Evolutionary conservation across 2,329 filamentous ascomycete genomes (phyloP).

Genomic region (Amesomyces nigricolor): DNA sequence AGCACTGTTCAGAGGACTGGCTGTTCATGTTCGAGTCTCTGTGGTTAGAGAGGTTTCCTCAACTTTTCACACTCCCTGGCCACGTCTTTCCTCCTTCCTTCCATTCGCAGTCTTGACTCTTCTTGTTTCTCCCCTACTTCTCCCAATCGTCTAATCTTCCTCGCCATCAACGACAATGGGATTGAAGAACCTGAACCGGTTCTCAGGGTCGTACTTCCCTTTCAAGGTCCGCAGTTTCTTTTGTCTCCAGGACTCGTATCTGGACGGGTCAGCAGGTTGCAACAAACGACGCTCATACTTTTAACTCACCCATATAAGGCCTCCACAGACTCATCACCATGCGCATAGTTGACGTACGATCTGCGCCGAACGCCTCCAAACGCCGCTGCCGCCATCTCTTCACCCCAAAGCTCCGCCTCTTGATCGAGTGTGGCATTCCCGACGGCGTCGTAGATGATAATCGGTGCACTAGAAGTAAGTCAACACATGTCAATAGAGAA

Average conservation of each 20-base stretch:
- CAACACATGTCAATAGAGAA: too few relatives aligned
- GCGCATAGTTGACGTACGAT: constrained; percentile 17
- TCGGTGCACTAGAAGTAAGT: background rate
- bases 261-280: background rate
- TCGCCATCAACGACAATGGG: constrained; percentile 8
- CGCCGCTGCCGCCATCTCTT: constrained; percentile 8
- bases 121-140: too few relatives aligned
- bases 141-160: background rate
- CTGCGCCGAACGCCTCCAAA: constrained; percentile 2
- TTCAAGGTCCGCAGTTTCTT: constrained; percentile 12
- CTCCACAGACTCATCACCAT: constrained; percentile 11
- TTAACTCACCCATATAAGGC: constrained; percentile 15
- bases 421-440: constrained; percentile 14
- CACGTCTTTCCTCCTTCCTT: background rate
- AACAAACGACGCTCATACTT: background rate
- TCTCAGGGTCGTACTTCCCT: constrained; percentile 13
- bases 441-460: background rate
- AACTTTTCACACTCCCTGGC: background rate
- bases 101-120: too few relatives aligned
- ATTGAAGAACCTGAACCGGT: constrained; percentile 15
- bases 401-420: constrained; percentile 5
- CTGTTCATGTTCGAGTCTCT: constrained; percentile 44
- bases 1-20: constrained; percentile 44
- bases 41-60: constrained; percentile 26
- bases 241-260: constrained; percentile 11